These are phyloP conservation scores for Vickermania ingenoplastis DNA, from an alignment of 208 protist species.

Conservation along the genomic window DNA sequence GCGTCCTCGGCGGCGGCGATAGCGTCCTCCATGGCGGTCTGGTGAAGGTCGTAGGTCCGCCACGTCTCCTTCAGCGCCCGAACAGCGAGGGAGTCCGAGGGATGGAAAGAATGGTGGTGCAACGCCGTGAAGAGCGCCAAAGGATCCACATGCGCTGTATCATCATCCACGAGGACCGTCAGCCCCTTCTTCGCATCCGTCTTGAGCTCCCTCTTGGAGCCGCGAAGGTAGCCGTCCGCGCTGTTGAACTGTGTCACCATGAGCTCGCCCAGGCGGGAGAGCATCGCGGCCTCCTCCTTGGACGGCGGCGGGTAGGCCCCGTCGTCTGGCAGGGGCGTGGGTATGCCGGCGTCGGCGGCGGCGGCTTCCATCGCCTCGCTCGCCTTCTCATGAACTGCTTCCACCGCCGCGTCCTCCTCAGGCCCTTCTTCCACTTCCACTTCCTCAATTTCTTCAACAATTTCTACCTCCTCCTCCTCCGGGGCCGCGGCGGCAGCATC, in stretches of 20 bases:
- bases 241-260: constrained; percentile 81
- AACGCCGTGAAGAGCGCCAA: constrained; percentile 70
- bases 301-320: constrained; percentile 1
- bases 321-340: too few species aligned
- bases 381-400: constrained; percentile 8
- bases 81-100: constrained; percentile 34
- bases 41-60: constrained; percentile 56
- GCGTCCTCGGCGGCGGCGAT: constrained; percentile 18
- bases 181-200: constrained; percentile 54
- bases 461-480: constrained; percentile 3
- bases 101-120: constrained; percentile 24
- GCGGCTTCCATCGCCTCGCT: constrained; percentile 10
- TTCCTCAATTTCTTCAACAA: background rate
- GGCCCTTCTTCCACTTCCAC: constrained; percentile 7
- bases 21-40: constrained; percentile 50
- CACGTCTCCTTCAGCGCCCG: constrained; percentile 63
- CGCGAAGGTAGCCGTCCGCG: constrained; percentile 72
- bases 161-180: constrained; percentile 55
- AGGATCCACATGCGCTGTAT: constrained; percentile 58
- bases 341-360: constrained; percentile 5
- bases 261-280: constrained; percentile 49
- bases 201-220: constrained; percentile 24
- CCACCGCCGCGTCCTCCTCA: constrained; percentile 17
- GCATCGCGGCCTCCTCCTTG: constrained; percentile 2
- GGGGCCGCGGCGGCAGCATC: background rate